Base-by-base conservation (phyloP, 352 stramenopile genomes). In the Pythium coloratum region DNA sequence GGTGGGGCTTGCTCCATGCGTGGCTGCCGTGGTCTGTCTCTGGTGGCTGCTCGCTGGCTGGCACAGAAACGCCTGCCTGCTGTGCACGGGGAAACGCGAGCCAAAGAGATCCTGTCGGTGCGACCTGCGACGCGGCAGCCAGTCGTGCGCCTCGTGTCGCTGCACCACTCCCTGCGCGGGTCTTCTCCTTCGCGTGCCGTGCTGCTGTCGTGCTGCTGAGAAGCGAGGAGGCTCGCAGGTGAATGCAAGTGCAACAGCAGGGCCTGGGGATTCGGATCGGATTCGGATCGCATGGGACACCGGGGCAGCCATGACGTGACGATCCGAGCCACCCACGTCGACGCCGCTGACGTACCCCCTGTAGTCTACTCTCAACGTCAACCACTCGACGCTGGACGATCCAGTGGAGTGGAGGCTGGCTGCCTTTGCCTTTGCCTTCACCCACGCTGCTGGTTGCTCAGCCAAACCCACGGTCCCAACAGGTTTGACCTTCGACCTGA, bases 91-190 rank as follows among this genome's bases (percentile, higher is more conserved):
- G 20, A 24, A 24, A 24, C 20, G 20, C 20, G 20, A 24, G 20
- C 20, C 20, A 24, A 24, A 24, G 20, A 24, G 20, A 24, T 24
- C 20, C 20, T 24, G 20, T 26, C 42, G 16, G 7, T 24, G 42
- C 36, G 8, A 13, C 42, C 42, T 50, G 42, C 13, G 42, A 50
- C 42, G 42, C 49, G 49, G 49, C 49, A 55, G 49, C 49, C 49
- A 55, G 49, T 55, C 49, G 34, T 34, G 49, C 49, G 49, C 20
- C 20, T 55, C 49, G 53, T 59, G 16, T 42, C 33, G 28, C 32
- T 59, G 20, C 26, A 28, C 26, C 33, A 34, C 53, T 24, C 20
- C 0, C 20, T 24, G 20, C 20, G 20, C 0, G 20, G 20, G 20
- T 24, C 20, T 24, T 24, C 20, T 24, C 20, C 20, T 24, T 24